Percentiles rank a stretch among this genome's conserved stretches.
Conservation (phyloP, 176 grass and related monocot genomes). For the Echinochloa phyllopogon region DNA sequence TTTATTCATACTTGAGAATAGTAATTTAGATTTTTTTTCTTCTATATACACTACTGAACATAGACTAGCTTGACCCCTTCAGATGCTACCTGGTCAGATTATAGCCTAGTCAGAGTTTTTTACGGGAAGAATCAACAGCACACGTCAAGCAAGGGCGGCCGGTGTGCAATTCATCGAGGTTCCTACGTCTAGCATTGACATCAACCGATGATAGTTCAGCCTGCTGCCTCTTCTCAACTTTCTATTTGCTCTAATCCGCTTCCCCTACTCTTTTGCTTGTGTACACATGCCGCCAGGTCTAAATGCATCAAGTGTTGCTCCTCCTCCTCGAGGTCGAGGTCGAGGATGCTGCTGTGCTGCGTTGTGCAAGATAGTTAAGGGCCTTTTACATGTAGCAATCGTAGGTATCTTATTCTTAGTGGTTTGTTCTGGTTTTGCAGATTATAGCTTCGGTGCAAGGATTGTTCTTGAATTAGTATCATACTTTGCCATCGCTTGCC, state of each 20-base stretch:
- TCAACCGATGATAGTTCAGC: too few relatives aligned
- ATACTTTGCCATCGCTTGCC: not conserved
- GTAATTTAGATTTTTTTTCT: too few relatives aligned
- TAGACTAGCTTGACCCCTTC: too few relatives aligned
- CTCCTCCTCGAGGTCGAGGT: not conserved
- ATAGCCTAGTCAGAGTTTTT: not conserved
- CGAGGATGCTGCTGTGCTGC: not conserved
- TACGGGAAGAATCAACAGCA: too few relatives aligned
- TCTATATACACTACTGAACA: too few relatives aligned
- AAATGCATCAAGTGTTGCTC: not conserved
- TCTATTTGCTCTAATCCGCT: too few relatives aligned
- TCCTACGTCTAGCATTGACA: too few relatives aligned
- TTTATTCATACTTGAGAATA: too few relatives aligned
- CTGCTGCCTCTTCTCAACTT: too few relatives aligned
- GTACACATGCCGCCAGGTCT: not conserved
- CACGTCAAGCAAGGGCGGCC: too few relatives aligned
- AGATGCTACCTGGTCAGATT: slow-evolving; percentile 11
- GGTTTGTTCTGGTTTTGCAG: not conserved
- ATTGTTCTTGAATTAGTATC: not conserved
- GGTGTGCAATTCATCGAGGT: too few relatives aligned
- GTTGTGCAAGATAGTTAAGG: not conserved
- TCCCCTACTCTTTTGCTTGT: not conserved
- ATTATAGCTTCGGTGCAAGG: not conserved
- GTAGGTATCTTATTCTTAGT: not conserved
- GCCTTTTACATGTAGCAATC: not conserved